A percentile compares a stretch with the other conserved stretches of the same genome.
Evolutionary conservation across 345 rosid genomes (phyloP).

Genomic region (Linum lewisii): DNA sequence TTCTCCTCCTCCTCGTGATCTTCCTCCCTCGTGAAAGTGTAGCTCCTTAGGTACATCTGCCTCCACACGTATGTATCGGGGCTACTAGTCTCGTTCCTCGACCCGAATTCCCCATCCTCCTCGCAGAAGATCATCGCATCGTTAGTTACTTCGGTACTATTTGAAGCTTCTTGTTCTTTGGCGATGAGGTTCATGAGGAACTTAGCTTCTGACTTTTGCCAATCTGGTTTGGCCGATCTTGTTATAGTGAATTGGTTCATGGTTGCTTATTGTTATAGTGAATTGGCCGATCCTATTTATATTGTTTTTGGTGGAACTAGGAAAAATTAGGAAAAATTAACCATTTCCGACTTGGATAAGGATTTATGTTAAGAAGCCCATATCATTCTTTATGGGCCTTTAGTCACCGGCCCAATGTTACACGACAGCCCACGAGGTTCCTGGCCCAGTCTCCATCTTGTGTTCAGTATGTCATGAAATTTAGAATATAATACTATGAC

Average conservation of each 20-base stretch:
- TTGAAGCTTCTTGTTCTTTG: background rate
- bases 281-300: no score
- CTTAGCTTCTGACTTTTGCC: conserved; percentile 24
- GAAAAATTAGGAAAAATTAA: no score
- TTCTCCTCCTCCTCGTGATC: background rate
- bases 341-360: no score
- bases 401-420: no score
- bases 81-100: background rate
- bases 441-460: no score
- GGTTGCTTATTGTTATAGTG: no score
- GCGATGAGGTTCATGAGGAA: conserved; percentile 8
- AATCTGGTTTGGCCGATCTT: conserved; percentile 18
- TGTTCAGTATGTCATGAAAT: no score
- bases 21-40: conserved; percentile 16
- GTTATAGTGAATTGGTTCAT: background rate
- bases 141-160: background rate
- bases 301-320: no score
- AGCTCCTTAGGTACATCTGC: conserved; percentile 30
- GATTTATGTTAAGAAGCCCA: no score
- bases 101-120: background rate
- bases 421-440: no score
- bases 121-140: background rate
- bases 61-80: conserved; percentile 13
- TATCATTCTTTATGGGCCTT: no score
- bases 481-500: no score